Evolutionary conservation across 257 asterid species (phyloP).

Genomic region (Dorcoceras hygrometricum): DNA sequence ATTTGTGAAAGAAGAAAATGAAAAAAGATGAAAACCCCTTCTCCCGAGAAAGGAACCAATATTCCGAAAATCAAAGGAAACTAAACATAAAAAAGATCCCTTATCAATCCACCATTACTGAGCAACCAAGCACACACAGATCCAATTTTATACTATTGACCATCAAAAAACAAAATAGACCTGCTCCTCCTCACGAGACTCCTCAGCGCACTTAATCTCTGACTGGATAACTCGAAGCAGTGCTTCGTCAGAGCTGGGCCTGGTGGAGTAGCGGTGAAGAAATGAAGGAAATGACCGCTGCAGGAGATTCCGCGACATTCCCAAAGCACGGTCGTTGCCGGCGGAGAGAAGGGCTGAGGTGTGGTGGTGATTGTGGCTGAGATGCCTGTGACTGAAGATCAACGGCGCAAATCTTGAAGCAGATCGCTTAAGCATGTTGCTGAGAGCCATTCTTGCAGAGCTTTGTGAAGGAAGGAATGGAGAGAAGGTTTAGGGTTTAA

Average conservation of each 20-base stretch:
- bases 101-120: background rate
- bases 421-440: constrained; percentile 42
- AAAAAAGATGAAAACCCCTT: background rate
- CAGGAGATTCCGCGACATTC: constrained; percentile 24
- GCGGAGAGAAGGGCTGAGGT: constrained; percentile 42
- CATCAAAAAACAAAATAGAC: constrained; percentile 7
- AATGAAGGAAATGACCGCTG: constrained; percentile 43
- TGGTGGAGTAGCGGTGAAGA: constrained; percentile 36
- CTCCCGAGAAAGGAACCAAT: background rate
- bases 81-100: background rate
- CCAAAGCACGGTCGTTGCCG: constrained; percentile 23
- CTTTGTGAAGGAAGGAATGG: background rate
- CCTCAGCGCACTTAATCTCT: constrained; percentile 56
- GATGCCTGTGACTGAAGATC: constrained; percentile 36
- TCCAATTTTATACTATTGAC: background rate
- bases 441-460: constrained; percentile 42
- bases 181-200: constrained; percentile 37
- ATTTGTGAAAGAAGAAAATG: background rate
- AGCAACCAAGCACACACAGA: background rate
- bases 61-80: background rate
- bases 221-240: constrained; percentile 49
- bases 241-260: constrained; percentile 45
- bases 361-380: constrained; percentile 37
- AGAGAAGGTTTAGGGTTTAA: constrained; percentile 24
- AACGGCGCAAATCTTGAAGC: constrained; percentile 55